Base-by-base conservation (phyloP, 371 early-diverging fungal genomes). In the Chytridium lagenaria region DNA sequence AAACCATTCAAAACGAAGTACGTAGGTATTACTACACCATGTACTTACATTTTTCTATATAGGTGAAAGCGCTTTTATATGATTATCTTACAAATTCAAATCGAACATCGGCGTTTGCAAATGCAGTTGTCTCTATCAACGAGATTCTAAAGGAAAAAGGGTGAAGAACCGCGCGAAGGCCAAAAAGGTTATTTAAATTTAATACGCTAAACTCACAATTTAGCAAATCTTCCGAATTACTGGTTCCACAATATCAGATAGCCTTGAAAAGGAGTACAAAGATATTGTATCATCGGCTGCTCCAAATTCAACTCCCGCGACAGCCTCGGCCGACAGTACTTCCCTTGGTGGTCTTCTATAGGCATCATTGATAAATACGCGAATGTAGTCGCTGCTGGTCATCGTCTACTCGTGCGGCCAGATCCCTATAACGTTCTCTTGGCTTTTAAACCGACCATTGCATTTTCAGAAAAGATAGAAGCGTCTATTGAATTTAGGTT, bases 371-470 rank as follows among this genome's bases (percentile, higher is more conserved):
- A 91, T 75, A 85, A 87, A 71, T 91, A 88, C 72, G 88, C 91
- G 5, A 87, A 86, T 44, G 83, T 87, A 37, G 84, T 88, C 0
- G 85, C 89, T 1, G 84, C 88, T 39, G 90, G 91, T 0, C 92
- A 92, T 69, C 86, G 86, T n/a, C 78, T 92, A 19, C 76, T 92
- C 15, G 85, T 91, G 28, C 80, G 76, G 22, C 91, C 94, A 0
- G 90, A 91, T 77, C 85, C 91, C 22, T 88, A 88, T 69, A 91
- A 92, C 70, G 89, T 93, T 1, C 85, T 92, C 51, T 86, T 91
- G 15, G 81, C 90, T 33, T 85, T 90, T 61, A 87, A 87, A 33
- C 92, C 92, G 0, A 92, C 92, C 1, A 82, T 87, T 81, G 82
- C 78, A 0, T 92, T 92, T 69, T 80, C 90, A 1, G 78, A 85